These are phyloP conservation scores for Cryptococcus sp. DNA, from an alignment of 1,284 basidiomycete genomes.

Conservation along the genomic window DNA sequence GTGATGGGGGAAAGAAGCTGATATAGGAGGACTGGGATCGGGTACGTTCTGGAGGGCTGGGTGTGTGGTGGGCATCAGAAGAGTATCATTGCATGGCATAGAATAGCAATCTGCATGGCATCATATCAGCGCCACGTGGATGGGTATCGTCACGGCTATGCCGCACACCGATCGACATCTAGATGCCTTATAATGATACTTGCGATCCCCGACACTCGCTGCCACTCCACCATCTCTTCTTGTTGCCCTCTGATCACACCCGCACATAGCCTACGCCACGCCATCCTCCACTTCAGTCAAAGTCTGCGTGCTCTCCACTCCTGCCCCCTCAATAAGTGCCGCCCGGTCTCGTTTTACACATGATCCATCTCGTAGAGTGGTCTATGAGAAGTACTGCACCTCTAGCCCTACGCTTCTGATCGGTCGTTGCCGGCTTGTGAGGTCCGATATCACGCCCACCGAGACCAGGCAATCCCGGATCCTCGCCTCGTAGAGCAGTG, in stretches of 20 bases:
- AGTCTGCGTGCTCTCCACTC: too few species aligned
- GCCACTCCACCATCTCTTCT: too few species aligned
- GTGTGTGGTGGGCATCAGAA: neutral
- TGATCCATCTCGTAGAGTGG: too few species aligned
- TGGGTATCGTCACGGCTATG: too few species aligned
- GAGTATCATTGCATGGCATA: neutral
- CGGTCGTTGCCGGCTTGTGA: constrained; percentile 75
- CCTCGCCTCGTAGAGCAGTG: constrained; percentile 92
- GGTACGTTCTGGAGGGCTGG: neutral
- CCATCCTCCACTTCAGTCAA: neutral
- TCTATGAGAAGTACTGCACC: constrained; percentile 72
- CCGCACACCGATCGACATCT: neutral
- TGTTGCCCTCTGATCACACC: too few species aligned
- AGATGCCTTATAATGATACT: neutral
- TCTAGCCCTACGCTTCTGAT: constrained; percentile 85
- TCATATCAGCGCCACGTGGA: neutral
- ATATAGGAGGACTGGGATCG: constrained; percentile 1
- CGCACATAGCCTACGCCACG: too few species aligned
- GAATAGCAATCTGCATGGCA: neutral
- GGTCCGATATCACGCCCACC: constrained; percentile 80
- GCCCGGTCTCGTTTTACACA: neutral
- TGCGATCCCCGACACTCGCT: too few species aligned
- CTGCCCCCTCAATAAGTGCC: too few species aligned
- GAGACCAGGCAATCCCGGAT: constrained; percentile 83
- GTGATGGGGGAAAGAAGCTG: constrained; percentile 6